Conservation (phyloP, 768 basidiomycete genomes). For the Leccinum aurantiacum region DNA sequence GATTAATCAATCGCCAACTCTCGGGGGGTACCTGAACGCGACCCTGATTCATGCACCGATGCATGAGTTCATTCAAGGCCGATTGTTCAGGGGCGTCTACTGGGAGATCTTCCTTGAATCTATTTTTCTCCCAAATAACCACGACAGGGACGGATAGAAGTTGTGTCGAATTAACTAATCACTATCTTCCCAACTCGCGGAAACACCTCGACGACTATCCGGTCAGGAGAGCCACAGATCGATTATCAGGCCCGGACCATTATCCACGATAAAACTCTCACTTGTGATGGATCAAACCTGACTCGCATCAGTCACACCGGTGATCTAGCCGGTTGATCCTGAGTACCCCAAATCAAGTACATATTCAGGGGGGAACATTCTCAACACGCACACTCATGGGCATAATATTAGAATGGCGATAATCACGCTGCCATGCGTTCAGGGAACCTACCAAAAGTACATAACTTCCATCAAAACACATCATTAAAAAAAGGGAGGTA, state of each 20-base stretch:
- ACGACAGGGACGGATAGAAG: slow-evolving; percentile 30
- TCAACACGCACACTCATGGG: not conserved
- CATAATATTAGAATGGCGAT: slow-evolving; percentile 5
- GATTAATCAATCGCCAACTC: slow-evolving; percentile 19
- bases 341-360: slow-evolving; percentile 4
- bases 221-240: slow-evolving; percentile 1
- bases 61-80: slow-evolving; percentile 23
- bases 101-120: slow-evolving; percentile 24
- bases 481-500: slow-evolving; percentile 12
- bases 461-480: slow-evolving; percentile 12
- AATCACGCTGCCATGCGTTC: slow-evolving; percentile 8
- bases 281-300: slow-evolving; percentile 3
- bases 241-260: not conserved
- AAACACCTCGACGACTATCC: slow-evolving; percentile 19
- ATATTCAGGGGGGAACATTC: slow-evolving; percentile 13
- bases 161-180: slow-evolving; percentile 3
- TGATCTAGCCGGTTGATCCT: not conserved
- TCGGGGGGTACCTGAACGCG: slow-evolving; percentile 20
- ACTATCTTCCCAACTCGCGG: slow-evolving; percentile 19
- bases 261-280: slow-evolving; percentile 1
- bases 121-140: slow-evolving; percentile 5
- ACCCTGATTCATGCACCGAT: slow-evolving; percentile 27
- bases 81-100: slow-evolving; percentile 21
- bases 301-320: not conserved
- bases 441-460: slow-evolving; percentile 20